Evolutionary conservation across 352 stramenopile species (phyloP).

Genomic region (Phytopythium oedochilum): DNA sequence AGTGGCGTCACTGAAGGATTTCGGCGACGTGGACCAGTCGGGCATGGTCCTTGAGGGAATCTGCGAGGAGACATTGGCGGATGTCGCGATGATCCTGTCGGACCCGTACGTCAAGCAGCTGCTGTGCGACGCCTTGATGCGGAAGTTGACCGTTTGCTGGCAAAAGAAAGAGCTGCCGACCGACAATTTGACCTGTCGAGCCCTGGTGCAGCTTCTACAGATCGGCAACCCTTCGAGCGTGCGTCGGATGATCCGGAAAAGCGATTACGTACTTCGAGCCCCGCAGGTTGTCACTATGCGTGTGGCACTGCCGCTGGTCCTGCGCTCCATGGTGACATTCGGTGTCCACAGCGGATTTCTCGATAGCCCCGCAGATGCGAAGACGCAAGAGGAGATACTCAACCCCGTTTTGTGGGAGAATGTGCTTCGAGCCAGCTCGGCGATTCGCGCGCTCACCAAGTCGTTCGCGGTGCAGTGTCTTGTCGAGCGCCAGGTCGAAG

Average conservation of each 20-base stretch:
- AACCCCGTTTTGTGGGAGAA: slow-evolving; percentile 57
- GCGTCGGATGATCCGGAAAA: slow-evolving; percentile 80
- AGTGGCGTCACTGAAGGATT: slow-evolving; percentile 59
- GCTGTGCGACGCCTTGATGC: slow-evolving; percentile 70
- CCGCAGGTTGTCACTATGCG: slow-evolving; percentile 80
- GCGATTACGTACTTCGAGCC: slow-evolving; percentile 74
- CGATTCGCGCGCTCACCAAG: slow-evolving; percentile 63
- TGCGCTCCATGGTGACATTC: slow-evolving; percentile 54
- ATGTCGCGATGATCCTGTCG: slow-evolving; percentile 71
- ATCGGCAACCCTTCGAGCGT: slow-evolving; percentile 76
- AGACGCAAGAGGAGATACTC: slow-evolving; percentile 43
- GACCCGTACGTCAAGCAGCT: slow-evolving; percentile 79
- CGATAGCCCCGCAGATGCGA: slow-evolving; percentile 27
- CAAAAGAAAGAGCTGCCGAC: slow-evolving; percentile 71
- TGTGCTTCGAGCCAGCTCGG: slow-evolving; percentile 62
- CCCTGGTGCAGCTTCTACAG: slow-evolving; percentile 81
- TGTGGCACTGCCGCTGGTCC: slow-evolving; percentile 63
- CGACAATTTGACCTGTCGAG: slow-evolving; percentile 70
- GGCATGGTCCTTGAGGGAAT: slow-evolving; percentile 82
- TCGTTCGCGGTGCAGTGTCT: slow-evolving; percentile 67
- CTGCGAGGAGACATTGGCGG: slow-evolving; percentile 69
- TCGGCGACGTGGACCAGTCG: slow-evolving; percentile 66
- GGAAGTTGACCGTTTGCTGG: slow-evolving; percentile 54
- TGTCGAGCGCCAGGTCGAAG: slow-evolving; percentile 52
- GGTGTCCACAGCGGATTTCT: slow-evolving; percentile 14